These are phyloP conservation scores for Scleroderma citrinum DNA, from an alignment of 768 basidiomycete genomes.

Conservation along the genomic window DNA sequence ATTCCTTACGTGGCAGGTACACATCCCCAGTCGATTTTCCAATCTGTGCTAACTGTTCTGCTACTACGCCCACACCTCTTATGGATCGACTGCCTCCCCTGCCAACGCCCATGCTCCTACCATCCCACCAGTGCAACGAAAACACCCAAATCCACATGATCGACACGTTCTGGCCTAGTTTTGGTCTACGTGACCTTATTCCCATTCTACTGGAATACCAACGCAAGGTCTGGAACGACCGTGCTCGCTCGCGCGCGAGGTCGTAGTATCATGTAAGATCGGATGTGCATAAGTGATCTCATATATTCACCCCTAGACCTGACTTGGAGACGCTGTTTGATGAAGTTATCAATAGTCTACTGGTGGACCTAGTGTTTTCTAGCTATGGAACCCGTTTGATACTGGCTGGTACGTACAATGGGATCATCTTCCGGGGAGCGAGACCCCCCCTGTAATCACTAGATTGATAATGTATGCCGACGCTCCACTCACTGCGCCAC, in stretches of 20 bases:
- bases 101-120: not conserved
- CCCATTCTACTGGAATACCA: constrained; percentile 89
- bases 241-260: not conserved
- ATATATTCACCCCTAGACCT: too few species aligned
- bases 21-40: constrained; percentile 19
- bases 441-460: too few species aligned
- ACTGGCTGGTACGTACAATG: too few species aligned
- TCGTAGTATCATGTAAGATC: not conserved
- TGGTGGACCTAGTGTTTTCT: too few species aligned
- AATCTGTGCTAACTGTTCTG: not conserved
- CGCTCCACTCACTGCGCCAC: too few species aligned
- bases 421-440: too few species aligned
- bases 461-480: too few species aligned
- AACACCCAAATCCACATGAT: constrained; percentile 85
- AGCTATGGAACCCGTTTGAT: too few species aligned
- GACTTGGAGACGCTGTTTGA: too few species aligned
- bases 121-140: constrained; percentile 63
- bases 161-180: constrained; percentile 87
- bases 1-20: constrained; percentile 93
- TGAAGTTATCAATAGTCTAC: too few species aligned
- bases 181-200: constrained; percentile 79
- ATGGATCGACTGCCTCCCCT: not conserved
- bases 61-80: not conserved
- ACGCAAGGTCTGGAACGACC: constrained; percentile 53
- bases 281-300: too few species aligned